phyloP scores from a whole-genome alignment of 345 rosid genomes.

The Microthlaspi erraticum region DNA sequence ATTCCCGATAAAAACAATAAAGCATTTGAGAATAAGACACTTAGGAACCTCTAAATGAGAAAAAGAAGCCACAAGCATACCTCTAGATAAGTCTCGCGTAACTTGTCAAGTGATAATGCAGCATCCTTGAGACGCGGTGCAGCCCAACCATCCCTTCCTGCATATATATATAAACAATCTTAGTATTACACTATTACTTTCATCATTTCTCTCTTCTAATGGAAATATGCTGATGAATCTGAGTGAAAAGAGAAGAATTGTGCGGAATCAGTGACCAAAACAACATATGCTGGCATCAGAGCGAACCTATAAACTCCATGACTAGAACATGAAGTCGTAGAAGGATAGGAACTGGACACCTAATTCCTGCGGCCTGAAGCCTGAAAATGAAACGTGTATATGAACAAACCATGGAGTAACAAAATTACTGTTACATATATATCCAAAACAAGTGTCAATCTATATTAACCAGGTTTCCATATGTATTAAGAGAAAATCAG shows the following conservation, averaged over 20 bases:
- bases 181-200: background rate
- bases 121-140: slow-evolving; percentile 99
- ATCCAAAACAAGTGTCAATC: background rate
- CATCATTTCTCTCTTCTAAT: background rate
- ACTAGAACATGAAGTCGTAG: slow-evolving; percentile 93
- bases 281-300: background rate
- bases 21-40: background rate
- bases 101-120: slow-evolving; percentile 72
- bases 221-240: background rate
- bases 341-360: slow-evolving; percentile 78
- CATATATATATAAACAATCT: slow-evolving; percentile 23
- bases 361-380: slow-evolving; percentile 88
- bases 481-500: background rate
- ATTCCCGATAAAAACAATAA: background rate
- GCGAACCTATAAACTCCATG: slow-evolving; percentile 95
- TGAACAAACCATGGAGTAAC: background rate
- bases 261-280: background rate
- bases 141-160: slow-evolving; percentile 94
- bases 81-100: slow-evolving; percentile 94
- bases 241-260: background rate
- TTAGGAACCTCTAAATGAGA: background rate
- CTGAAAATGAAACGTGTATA: slow-evolving; percentile 51
- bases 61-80: slow-evolving; percentile 45
- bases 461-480: background rate
- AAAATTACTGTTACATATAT: background rate